A percentile compares a stretch with the other conserved stretches of the same genome.
Conservation (phyloP, 441 rosid species). For the Pelargonium cotyledonis region DNA sequence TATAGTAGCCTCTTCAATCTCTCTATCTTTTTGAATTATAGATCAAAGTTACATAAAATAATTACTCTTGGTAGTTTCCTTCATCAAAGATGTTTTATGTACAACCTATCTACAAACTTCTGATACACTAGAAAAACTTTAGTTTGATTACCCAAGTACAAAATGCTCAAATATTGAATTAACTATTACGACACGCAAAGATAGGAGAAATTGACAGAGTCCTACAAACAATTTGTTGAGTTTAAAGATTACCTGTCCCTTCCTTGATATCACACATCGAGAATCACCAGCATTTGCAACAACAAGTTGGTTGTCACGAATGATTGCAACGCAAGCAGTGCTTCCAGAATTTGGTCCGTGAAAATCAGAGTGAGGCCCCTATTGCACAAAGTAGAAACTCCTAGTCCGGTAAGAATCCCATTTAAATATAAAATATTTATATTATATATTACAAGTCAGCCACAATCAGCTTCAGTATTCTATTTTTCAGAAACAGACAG, state of each 20-base stretch:
- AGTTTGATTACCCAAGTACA: neutral
- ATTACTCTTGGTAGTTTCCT: too few species aligned
- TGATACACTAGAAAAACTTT: neutral
- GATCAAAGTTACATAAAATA: too few species aligned
- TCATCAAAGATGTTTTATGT: too few species aligned
- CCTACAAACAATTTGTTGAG: neutral
- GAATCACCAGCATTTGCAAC: constrained; percentile 96
- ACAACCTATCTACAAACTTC: too few species aligned
- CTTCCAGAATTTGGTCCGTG: constrained; percentile 67
- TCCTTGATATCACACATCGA: constrained; percentile 76
- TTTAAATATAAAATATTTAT: neutral
- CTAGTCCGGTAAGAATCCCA: neutral
- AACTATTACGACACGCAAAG: too few species aligned
- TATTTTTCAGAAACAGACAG: neutral
- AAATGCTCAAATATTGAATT: neutral
- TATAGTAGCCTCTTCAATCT: too few species aligned
- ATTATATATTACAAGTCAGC: neutral
- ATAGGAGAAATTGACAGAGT: too few species aligned
- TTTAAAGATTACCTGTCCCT: constrained; percentile 60
- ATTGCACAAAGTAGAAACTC: constrained; percentile 20
- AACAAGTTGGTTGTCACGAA: constrained; percentile 52
- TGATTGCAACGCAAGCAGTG: constrained; percentile 82
- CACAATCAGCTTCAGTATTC: neutral
- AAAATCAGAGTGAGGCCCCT: constrained; percentile 92
- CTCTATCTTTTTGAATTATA: too few species aligned